Percentiles rank a stretch among this genome's conserved stretches.
These are phyloP conservation scores for Huntiella bhutanensis DNA, from an alignment of 2,329 filamentous ascomycete genomes.

Conservation along the genomic window DNA sequence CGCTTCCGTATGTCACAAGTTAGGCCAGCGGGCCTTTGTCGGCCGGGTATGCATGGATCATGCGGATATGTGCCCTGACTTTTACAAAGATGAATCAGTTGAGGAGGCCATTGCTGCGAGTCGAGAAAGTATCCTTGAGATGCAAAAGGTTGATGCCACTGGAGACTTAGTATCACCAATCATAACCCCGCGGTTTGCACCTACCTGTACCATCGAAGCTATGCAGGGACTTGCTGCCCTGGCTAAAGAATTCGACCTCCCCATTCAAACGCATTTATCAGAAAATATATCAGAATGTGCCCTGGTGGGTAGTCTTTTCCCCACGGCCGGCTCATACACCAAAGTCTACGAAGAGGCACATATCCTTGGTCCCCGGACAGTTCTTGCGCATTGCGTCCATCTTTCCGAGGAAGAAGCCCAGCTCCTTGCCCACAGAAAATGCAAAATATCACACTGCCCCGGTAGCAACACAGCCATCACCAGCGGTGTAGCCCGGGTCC, in stretches of 20 bases:
- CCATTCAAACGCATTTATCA: conserved; percentile 75
- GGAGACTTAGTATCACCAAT: conserved; percentile 54
- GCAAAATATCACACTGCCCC: conserved; percentile 70
- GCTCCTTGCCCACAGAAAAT: conserved; percentile 39
- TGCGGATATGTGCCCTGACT: conserved; percentile 42
- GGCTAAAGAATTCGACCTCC: conserved; percentile 41
- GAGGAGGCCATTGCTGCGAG: conserved; percentile 38
- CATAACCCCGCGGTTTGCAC: conserved; percentile 56
- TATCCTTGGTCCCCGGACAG: conserved; percentile 52
- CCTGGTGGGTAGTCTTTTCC: conserved; percentile 54
- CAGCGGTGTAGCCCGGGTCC: conserved; percentile 57
- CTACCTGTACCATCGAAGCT: conserved; percentile 37
- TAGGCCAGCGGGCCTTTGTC: conserved; percentile 77
- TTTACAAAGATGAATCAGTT: conserved; percentile 58
- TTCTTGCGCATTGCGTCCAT: conserved; percentile 75
- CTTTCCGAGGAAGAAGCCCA: conserved; percentile 45
- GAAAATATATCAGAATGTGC: conserved; percentile 61
- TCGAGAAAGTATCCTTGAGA: conserved; percentile 42
- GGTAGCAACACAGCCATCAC: conserved; percentile 70
- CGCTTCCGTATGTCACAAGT: conserved; percentile 57
- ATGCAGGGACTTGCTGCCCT: conserved; percentile 46
- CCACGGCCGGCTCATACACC: conserved; percentile 44
- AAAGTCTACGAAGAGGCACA: conserved; percentile 58
- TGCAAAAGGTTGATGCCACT: conserved; percentile 44
- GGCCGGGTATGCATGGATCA: conserved; percentile 93